Evolutionary conservation across 352 stramenopile species (phyloP).

Genomic region (Phytophthora melonis): DNA sequence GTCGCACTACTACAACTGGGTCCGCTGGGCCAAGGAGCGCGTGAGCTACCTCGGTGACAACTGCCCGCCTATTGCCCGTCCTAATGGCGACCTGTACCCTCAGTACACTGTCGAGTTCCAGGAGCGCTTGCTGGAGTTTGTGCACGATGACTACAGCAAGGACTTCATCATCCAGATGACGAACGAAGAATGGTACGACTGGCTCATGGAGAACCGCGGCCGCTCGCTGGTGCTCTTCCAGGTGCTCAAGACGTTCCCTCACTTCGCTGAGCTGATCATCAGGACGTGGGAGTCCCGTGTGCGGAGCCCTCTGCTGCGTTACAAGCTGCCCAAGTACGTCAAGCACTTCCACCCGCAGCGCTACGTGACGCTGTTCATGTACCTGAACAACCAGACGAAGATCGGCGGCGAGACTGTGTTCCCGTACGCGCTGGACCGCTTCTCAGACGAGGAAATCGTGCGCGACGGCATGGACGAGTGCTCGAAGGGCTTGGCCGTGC

Average conservation of each 20-base stretch:
- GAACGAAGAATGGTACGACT: constrained; percentile 76
- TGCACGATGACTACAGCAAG: constrained; percentile 72
- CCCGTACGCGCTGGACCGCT: constrained; percentile 80
- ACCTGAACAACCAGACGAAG: constrained; percentile 96
- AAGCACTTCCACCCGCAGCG: constrained; percentile 92
- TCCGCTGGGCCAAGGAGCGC: constrained; percentile 84
- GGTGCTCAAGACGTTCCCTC: constrained; percentile 62
- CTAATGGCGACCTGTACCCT: constrained; percentile 63
- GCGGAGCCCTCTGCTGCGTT: constrained; percentile 39
- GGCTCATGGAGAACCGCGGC: constrained; percentile 67
- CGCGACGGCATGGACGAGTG: constrained; percentile 83
- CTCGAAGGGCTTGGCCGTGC: constrained; percentile 76
- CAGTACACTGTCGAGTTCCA: constrained; percentile 82
- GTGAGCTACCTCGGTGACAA: constrained; percentile 63
- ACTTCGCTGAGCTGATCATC: constrained; percentile 70
- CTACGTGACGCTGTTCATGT: constrained; percentile 97
- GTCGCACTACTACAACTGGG: constrained; percentile 79
- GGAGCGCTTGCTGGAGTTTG: constrained; percentile 55
- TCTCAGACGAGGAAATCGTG: constrained; percentile 73
- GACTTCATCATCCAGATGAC: constrained; percentile 58
- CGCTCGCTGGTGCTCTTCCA: constrained; percentile 72
- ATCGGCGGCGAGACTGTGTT: constrained; percentile 97
- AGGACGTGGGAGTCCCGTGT: constrained; percentile 70
- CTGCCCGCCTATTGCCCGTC: constrained; percentile 55
- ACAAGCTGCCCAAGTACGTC: constrained; percentile 71